Evolutionary conservation across 106 monocot genomes (phyloP), one percentile per base, ranked within the genome.

Genomic region (Narthecium ossifragum): DNA sequence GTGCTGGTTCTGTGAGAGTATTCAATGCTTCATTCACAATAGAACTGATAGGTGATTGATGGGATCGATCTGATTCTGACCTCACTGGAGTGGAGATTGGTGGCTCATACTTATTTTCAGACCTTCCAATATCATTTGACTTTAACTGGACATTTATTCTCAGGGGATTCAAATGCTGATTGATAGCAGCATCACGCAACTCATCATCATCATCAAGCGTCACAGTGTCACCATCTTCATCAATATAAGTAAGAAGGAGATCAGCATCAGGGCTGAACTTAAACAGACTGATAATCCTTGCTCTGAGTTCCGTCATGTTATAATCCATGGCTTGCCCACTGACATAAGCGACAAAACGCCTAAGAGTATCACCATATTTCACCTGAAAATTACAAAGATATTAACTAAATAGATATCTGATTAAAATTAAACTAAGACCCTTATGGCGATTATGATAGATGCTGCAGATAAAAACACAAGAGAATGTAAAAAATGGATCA

Each of bases 141-240:
- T 67, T 77, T 51, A 89, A 63, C 57, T 77, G 60, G 53, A 81
- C 86, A 63, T 55, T 73, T 59, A 96, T 83, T 48, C 83, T 78
- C 3, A 96, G 71, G 38, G 94, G 94, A 57, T 96, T 86, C 54
- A 96, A 34, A 15, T 31, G 70, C 64, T 96, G 90, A 25, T 25
- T 46, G 59, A 96, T 31, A 53, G 70, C 75, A 70, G 94, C 94
- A 80, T 94, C 93, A 75, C 4, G 69, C 41, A 96, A 59, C 31
- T 96, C 94, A 34, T 90, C 75, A 58, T 96, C 83, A 60, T 75
- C 59, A 53, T 75, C 80, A 51, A 96, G 78, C 57, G 80, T 70
- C 31, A 96, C 83, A 31, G 43, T 57, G 59, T 96, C 94, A 33
- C 85, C 86, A 73, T 96, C 94, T 73, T 73, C 75, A 74, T 96